Evolutionary conservation across 139 green algal species (phyloP).

Genomic region (Astrephomene gubernaculifera): DNA sequence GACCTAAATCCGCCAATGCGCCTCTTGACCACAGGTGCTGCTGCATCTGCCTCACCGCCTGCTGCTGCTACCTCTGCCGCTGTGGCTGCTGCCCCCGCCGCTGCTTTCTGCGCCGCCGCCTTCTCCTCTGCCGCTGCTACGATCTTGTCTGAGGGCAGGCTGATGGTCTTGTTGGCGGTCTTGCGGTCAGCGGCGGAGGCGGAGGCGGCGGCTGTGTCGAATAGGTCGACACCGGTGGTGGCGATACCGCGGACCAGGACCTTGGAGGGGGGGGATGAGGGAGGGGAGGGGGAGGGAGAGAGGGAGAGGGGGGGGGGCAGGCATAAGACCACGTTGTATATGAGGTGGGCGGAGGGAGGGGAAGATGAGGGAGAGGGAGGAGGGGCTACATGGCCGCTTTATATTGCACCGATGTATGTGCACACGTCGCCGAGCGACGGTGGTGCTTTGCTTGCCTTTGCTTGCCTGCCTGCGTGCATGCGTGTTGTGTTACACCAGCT

Average conservation of each 20-base stretch:
- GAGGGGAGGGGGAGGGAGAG: background rate
- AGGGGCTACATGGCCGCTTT: background rate
- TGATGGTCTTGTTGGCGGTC: background rate
- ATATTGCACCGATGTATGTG: too few relatives aligned
- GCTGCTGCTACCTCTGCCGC: too few relatives aligned
- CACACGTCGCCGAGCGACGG: too few relatives aligned
- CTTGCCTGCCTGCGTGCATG: background rate
- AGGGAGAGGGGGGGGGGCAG: background rate
- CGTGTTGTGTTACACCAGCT: background rate
- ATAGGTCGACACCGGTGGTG: background rate
- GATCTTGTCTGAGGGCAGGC: background rate
- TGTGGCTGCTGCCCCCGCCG: too few relatives aligned
- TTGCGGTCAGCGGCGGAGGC: too few relatives aligned
- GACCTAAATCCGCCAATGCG: too few relatives aligned
- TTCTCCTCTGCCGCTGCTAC: background rate
- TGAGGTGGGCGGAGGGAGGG: background rate
- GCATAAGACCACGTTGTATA: background rate
- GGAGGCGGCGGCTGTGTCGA: too few relatives aligned
- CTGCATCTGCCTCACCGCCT: background rate
- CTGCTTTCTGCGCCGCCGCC: too few relatives aligned
- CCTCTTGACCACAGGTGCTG: background rate
- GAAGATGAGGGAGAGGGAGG: background rate
- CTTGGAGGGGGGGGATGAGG: background rate
- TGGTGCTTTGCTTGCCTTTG: too few relatives aligned
- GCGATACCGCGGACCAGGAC: constrained; percentile 7